phyloP scores from a whole-genome alignment of 352 stramenopile genomes.

The Pythium dissotocum region DNA sequence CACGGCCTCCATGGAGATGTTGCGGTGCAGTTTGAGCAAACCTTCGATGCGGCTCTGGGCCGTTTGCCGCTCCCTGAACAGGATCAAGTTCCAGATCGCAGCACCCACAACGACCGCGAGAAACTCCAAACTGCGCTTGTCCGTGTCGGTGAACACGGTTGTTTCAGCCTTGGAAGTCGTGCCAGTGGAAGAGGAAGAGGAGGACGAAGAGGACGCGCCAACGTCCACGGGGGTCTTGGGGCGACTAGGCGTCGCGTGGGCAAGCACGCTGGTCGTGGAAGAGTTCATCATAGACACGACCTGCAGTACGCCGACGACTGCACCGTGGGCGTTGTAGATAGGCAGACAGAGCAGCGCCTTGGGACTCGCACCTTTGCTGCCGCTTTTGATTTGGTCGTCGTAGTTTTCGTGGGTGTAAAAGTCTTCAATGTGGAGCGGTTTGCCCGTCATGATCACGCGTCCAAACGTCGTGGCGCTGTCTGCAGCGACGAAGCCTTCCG shows the following conservation, averaged over 20 bases:
- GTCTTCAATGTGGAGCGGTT: conserved; percentile 52
- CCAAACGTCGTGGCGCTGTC: conserved; percentile 67
- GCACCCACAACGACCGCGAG: conserved; percentile 56
- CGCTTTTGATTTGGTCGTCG: conserved; percentile 41
- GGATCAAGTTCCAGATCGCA: conserved; percentile 68
- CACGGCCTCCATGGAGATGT: conserved; percentile 69
- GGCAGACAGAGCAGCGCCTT: conserved; percentile 61
- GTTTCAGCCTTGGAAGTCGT: background rate
- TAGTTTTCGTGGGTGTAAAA: conserved; percentile 63
- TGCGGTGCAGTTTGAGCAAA: conserved; percentile 66
- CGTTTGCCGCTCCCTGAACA: conserved; percentile 62
- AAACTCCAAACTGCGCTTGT: conserved; percentile 56
- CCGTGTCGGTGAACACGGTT: conserved; percentile 39
- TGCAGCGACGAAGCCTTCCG: conserved; percentile 54
- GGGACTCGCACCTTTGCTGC: conserved; percentile 32
- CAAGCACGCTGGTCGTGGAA: background rate
- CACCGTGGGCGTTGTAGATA: conserved; percentile 63
- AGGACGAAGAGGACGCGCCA: background rate
- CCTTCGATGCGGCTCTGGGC: conserved; percentile 71
- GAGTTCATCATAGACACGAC: conserved; percentile 31
- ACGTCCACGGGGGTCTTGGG: background rate
- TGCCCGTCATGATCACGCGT: conserved; percentile 66
- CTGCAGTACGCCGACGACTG: conserved; percentile 61
- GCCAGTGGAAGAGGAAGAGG: background rate
- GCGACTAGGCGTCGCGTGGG: background rate